Evolutionary conservation across 495 filamentous ascomycete genomes (phyloP).

Genomic region (Neurospora cerealis): DNA sequence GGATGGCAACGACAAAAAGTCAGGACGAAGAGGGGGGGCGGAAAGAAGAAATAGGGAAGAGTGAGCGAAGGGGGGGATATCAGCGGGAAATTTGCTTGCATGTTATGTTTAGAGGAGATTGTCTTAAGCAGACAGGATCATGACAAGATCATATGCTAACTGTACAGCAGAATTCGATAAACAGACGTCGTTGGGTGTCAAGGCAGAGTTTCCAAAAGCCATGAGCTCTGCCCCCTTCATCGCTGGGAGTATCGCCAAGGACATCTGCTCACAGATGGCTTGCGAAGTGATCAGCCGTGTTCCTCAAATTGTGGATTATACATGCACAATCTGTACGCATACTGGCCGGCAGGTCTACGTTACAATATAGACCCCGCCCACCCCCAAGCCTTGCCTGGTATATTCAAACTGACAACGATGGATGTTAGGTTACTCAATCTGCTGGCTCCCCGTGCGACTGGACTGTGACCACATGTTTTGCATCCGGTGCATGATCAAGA

Average conservation of each 20-base stretch:
- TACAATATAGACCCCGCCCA: background rate
- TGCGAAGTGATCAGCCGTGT: slow-evolving; percentile 53
- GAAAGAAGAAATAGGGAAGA: background rate
- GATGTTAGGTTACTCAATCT: slow-evolving; percentile 36
- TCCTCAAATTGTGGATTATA: slow-evolving; percentile 62
- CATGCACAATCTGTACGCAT: slow-evolving; percentile 56
- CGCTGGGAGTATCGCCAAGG: slow-evolving; percentile 49
- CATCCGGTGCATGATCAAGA: slow-evolving; percentile 59
- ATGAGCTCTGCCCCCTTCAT: slow-evolving; percentile 41
- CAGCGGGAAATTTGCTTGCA: background rate
- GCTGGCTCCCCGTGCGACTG: slow-evolving; percentile 56
- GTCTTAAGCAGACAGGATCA: background rate
- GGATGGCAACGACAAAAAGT: background rate
- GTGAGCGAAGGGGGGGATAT: background rate
- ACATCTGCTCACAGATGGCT: slow-evolving; percentile 55
- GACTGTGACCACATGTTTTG: slow-evolving; percentile 60
- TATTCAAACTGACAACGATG: background rate
- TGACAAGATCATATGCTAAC: slow-evolving; percentile 2
- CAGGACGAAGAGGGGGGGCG: background rate
- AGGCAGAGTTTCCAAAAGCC: slow-evolving; percentile 39
- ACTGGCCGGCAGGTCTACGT: background rate
- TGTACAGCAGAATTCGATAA: slow-evolving; percentile 65
- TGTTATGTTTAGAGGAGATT: background rate
- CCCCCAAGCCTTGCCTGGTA: background rate
- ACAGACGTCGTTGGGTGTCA: slow-evolving; percentile 55